Base-by-base conservation (phyloP, 1,284 basidiomycete species). In the Polyporus tsugae region DNA sequence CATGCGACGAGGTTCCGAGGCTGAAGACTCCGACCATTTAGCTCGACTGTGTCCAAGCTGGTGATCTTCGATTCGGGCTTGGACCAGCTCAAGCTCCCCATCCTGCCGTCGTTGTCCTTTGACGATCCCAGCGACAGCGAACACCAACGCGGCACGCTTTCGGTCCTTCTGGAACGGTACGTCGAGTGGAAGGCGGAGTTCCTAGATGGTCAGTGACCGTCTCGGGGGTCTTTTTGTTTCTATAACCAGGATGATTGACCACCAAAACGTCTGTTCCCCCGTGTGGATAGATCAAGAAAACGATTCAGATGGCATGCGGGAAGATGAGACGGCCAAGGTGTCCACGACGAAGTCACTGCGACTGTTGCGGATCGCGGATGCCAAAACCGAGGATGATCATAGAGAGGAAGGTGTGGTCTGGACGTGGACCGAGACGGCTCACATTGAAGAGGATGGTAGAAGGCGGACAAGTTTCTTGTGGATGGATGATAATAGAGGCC, bases 41-140 rank as follows among this genome's bases (percentile, higher is more conserved):
- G 66, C 13, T 10, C 44, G n/a, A 65, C 61, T 0, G 11, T n/a
- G 13, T 77, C 89, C 17, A 83, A 83, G 4, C 76, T 92, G 33
- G 86, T 84, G 2, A 76, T 93, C 29, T 93, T 93, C 73, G 91
- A 93, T 74, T 87, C 88, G 33, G 81, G 80, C 17, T 73, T 93
- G n/a, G 81, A 84, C 62, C 72, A 81, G 2, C 76, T 93, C 36
- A 85, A 80, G 69, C 80, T 92, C 4, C 91, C 91, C 0, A 80
- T 92, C 11, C 68, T 86, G 35, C 82, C 80, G 52, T 75, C 77
- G 25, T 78, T 75, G 2, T 72, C 75, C n/a, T 74, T 72, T 13
- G 62, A 55, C 1, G 66, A 73, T 2, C 66, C 46, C 11, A 53
- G 44, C 35, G 60, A 71, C 9, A 33, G 22, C 6, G 39, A 66